Evolutionary conservation across 2,329 filamentous ascomycete genomes (phyloP).

Genomic region (Dryadomyces quercus-mongolicae): DNA sequence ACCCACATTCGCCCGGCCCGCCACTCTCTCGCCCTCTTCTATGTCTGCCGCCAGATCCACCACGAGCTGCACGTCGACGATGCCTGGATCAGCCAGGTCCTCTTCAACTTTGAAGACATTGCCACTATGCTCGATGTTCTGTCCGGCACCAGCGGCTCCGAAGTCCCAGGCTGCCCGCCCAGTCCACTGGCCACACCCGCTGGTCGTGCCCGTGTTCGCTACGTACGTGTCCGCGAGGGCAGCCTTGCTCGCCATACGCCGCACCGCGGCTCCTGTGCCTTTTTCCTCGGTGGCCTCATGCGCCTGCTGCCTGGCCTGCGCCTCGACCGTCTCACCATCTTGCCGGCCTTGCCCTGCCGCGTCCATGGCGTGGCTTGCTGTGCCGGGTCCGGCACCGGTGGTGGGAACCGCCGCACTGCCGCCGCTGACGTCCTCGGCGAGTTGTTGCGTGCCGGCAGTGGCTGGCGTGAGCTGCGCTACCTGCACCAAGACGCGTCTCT

Average conservation of each 20-base stretch:
- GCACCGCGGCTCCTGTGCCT: constrained; percentile 4
- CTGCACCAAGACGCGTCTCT: constrained; percentile 12
- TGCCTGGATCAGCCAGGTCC: constrained; percentile 12
- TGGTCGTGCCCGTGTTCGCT: constrained; percentile 8
- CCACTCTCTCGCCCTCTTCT: constrained; percentile 11
- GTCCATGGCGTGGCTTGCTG: constrained; percentile 2
- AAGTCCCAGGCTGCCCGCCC: background rate
- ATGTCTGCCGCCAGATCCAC: constrained; percentile 11
- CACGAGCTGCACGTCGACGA: constrained; percentile 11
- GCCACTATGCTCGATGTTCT: constrained; percentile 13
- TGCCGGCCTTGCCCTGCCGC: constrained; percentile 10
- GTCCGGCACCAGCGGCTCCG: constrained; percentile 1
- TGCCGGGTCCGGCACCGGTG: background rate
- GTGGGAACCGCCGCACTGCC: background rate
- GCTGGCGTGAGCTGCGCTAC: constrained; percentile 14
- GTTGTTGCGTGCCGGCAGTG: constrained; percentile 9
- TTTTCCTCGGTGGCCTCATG: constrained; percentile 12
- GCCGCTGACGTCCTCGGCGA: constrained; percentile 11
- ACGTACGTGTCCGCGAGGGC: constrained; percentile 12
- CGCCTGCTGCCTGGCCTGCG: constrained; percentile 12
- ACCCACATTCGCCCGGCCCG: constrained; percentile 10
- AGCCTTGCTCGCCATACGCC: constrained; percentile 4
- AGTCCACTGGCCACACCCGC: constrained; percentile 1
- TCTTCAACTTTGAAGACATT: constrained; percentile 13
- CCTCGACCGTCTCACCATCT: constrained; percentile 11